Evolutionary conservation across 345 rosid genomes (phyloP).

Genomic region (Ceriops zippeliana): DNA sequence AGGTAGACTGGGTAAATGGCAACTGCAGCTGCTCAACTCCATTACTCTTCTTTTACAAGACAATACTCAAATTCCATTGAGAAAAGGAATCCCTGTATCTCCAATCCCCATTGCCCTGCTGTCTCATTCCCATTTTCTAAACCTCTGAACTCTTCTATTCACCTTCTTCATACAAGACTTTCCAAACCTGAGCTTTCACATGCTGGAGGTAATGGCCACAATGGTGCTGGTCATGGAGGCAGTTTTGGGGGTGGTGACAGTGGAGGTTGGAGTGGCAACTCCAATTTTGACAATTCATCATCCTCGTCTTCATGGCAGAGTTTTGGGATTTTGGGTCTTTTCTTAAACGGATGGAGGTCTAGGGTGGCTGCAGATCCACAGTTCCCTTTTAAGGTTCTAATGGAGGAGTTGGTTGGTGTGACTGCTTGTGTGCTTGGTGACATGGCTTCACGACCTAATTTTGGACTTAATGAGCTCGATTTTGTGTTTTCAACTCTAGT

Average conservation of each 20-base stretch:
- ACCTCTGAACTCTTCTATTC: conserved; percentile 7
- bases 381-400: conserved; percentile 87
- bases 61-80: neutral
- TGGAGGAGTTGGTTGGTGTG: conserved; percentile 95
- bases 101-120: neutral
- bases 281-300: conserved; percentile 15
- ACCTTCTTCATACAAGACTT: conserved; percentile 2
- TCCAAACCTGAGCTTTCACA: neutral
- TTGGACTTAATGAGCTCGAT: conserved; percentile 89
- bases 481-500: conserved; percentile 88
- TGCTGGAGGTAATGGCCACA: conserved; percentile 14
- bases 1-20: conserved; percentile 8
- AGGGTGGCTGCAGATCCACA: conserved; percentile 94
- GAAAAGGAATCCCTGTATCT: neutral
- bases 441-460: conserved; percentile 98
- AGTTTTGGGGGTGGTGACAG: conserved; percentile 9
- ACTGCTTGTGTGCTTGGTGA: conserved; percentile 85
- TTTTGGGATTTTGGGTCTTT: conserved; percentile 57
- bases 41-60: conserved; percentile 8
- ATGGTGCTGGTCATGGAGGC: conserved; percentile 2
- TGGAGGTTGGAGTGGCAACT: conserved; percentile 2
- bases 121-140: conserved; percentile 9
- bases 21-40: conserved; percentile 13
- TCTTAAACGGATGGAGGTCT: conserved; percentile 81
- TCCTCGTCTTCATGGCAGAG: conserved; percentile 28